Evolutionary conservation across 139 green algal genomes (phyloP), one percentile per base, ranked within the genome.

Genomic region (Micractinium conductrix): DNA sequence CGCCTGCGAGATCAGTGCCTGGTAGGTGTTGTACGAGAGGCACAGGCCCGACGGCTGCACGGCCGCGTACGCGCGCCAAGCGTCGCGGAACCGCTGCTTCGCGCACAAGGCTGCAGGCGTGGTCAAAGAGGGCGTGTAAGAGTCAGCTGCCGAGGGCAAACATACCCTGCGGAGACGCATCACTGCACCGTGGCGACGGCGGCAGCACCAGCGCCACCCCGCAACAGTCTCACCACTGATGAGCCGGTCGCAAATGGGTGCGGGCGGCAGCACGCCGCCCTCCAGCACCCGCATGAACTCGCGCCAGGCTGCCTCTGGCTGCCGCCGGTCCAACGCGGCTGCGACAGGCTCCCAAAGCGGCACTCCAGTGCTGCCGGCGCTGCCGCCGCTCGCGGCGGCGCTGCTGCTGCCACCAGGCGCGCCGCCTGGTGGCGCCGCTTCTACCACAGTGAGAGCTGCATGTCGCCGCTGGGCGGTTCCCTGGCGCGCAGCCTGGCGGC

Each of bases 11-110:
- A 92, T 84, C 12, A 92, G 53, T 1, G 79, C 67, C 24, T 91
- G 87, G 73, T 89, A 89, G 10, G 79, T 86, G 40, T 76, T 88
- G 84, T 92, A 92, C 30, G 73, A 50, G 37, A 87, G 80, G 38
- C 35, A 44, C 42, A 50, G 19, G 26, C 55, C 60, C 2, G 50
- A 55, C 4, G 26, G 58, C 37, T 45, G 62, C 8, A 63, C 60
- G 1, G 60, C 73, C 14, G 44, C 67, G 37, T 89, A 89, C 14
- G 62, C 71, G 8, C 38, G 74, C 72, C 86, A 80, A 14, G 73
- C 83, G 33, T 88, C 60, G 26, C 58, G 44, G 37, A 79, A 80
- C 45, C 50, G 67, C 48, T 35, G 48, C 37, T 62, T 50, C 2
- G 35, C 42, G 69, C 85, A 86, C 62, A 89, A 43, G 16, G 30